Percentiles rank a stretch among this genome's conserved stretches.
phyloP scores from a whole-genome alignment of 1,284 basidiomycete genomes.

The Cronartium quercuum region DNA sequence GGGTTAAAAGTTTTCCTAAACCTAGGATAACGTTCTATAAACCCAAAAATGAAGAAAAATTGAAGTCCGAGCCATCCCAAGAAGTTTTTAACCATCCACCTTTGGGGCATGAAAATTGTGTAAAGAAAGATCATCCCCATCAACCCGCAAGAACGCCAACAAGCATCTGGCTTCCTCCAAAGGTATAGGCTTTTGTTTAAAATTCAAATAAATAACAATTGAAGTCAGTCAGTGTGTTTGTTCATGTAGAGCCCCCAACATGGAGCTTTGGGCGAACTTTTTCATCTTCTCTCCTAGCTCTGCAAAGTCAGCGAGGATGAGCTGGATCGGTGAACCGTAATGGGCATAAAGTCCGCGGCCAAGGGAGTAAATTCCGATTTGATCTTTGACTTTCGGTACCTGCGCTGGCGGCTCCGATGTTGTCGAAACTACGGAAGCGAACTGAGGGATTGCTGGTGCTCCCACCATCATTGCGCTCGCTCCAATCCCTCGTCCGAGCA shows the following conservation, averaged over 20 bases:
- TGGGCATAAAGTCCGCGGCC: constrained; percentile 15
- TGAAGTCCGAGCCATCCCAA: constrained; percentile 34
- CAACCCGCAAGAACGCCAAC: constrained; percentile 6
- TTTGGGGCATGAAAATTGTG: constrained; percentile 17
- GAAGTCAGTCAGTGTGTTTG: neutral
- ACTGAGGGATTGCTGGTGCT: constrained; percentile 7
- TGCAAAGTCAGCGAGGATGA: constrained; percentile 18
- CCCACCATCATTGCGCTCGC: constrained; percentile 16
- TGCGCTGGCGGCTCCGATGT: neutral
- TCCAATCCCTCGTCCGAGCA: constrained; percentile 13
- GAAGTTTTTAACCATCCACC: constrained; percentile 33
- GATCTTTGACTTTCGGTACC: constrained; percentile 5
- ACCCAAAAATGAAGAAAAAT: constrained; percentile 32
- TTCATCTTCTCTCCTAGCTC: constrained; percentile 34
- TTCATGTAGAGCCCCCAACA: too few relatives aligned
- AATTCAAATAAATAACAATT: neutral
- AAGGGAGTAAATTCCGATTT: neutral
- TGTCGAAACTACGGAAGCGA: neutral
- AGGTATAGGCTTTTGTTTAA: constrained; percentile 16
- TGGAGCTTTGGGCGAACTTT: constrained; percentile 11
- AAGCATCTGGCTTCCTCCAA: constrained; percentile 31
- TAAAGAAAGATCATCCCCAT: constrained; percentile 15
- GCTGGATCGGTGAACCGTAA: constrained; percentile 14
- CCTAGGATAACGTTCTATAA: constrained; percentile 25
- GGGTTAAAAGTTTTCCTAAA: constrained; percentile 31